Percentiles rank a stretch among this genome's conserved stretches.
Evolutionary conservation across 1,284 basidiomycete species (phyloP).

Genomic region (Trametes hirsuta): DNA sequence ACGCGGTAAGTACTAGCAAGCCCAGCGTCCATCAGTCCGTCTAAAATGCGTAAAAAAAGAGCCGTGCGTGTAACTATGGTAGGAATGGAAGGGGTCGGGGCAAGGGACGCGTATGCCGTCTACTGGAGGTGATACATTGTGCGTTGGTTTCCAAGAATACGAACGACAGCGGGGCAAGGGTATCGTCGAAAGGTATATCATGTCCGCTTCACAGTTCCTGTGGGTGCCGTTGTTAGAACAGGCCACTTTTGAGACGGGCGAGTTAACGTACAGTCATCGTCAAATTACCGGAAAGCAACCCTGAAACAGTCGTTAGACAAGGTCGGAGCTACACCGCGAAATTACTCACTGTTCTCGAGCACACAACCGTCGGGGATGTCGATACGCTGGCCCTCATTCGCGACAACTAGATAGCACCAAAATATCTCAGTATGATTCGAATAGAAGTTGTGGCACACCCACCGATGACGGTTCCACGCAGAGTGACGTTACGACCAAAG

Average conservation of each 20-base stretch:
- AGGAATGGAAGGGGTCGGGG: not conserved
- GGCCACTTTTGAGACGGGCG: not conserved
- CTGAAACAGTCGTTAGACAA: conserved; percentile 4
- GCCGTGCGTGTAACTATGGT: not conserved
- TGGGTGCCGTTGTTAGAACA: too few species aligned
- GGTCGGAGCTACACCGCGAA: conserved; percentile 40
- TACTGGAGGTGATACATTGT: conserved; percentile 1
- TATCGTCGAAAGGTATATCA: conserved; percentile 1
- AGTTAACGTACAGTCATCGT: conserved; percentile 28
- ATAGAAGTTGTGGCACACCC: not conserved
- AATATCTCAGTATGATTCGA: conserved; percentile 81
- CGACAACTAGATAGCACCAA: conserved; percentile 37
- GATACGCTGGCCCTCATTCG: conserved; percentile 92
- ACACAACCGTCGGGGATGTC: conserved; percentile 95
- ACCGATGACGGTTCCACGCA: conserved; percentile 83
- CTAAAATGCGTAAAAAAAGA: not conserved
- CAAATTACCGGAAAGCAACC: conserved; percentile 36
- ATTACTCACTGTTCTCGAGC: conserved; percentile 83
- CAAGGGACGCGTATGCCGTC: not conserved
- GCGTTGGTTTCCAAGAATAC: not conserved
- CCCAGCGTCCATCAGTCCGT: not conserved
- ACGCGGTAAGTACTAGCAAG: not conserved
- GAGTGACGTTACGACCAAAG: conserved; percentile 92
- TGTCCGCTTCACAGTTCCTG: conserved; percentile 1
- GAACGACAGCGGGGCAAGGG: not conserved